Evolutionary conservation across 495 filamentous ascomycete species (phyloP).

Genomic region (Hypoxylon fragiforme): DNA sequence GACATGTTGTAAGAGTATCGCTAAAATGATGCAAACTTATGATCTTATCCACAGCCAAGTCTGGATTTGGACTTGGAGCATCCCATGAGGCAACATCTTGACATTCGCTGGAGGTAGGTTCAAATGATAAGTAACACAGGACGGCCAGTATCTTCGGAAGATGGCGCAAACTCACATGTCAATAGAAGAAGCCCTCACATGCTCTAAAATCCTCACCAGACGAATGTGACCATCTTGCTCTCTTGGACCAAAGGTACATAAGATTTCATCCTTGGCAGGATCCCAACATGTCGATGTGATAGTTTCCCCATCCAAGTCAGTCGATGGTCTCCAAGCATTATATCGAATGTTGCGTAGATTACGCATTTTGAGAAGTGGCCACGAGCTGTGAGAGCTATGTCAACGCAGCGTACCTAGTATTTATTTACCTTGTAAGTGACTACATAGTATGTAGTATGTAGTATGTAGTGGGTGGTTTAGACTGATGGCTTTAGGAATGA

Average conservation of each 20-base stretch:
- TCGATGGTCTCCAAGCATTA: conserved; percentile 58
- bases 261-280: conserved; percentile 65
- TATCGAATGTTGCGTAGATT: conserved; percentile 75
- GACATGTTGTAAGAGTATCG: conserved; percentile 72
- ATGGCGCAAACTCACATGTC: conserved; percentile 48
- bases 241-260: conserved; percentile 77
- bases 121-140: conserved; percentile 18
- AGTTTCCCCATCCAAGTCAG: conserved; percentile 34
- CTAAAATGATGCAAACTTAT: conserved; percentile 80
- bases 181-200: conserved; percentile 39
- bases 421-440: too few species aligned
- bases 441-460: too few species aligned
- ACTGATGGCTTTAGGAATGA: conserved; percentile 17
- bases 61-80: conserved; percentile 69
- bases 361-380: conserved; percentile 60
- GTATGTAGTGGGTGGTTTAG: conserved; percentile 19
- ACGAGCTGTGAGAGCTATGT: not conserved
- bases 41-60: conserved; percentile 70
- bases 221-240: conserved; percentile 64
- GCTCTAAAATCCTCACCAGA: conserved; percentile 58
- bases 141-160: conserved; percentile 14
- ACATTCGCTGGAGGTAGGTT: conserved; percentile 37
- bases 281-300: conserved; percentile 81
- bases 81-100: conserved; percentile 82
- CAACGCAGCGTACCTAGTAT: too few species aligned